Evolutionary conservation across 2,329 filamentous ascomycete species (phyloP).

Genomic region (Fusarium nisikadoi): DNA sequence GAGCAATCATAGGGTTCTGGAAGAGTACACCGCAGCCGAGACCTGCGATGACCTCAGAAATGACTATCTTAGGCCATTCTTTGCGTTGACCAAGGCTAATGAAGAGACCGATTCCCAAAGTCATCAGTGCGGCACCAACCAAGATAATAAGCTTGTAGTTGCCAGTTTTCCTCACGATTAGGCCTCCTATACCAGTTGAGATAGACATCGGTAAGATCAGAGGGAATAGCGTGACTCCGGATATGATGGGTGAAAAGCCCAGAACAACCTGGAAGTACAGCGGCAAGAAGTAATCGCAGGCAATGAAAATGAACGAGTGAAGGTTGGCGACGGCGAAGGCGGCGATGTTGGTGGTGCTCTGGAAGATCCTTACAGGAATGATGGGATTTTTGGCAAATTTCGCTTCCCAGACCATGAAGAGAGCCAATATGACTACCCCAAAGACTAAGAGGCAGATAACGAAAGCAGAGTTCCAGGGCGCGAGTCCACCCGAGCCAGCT

Average conservation of each 20-base stretch:
- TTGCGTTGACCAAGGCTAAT: constrained; percentile 65
- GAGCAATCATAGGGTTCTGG: constrained; percentile 74
- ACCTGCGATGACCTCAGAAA: constrained; percentile 71
- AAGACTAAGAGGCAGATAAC: constrained; percentile 83
- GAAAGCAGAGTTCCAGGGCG: constrained; percentile 77
- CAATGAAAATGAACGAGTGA: constrained; percentile 81
- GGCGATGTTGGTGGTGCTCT: constrained; percentile 71
- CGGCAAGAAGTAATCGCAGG: constrained; percentile 80
- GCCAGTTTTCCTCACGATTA: constrained; percentile 70
- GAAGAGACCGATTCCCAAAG: constrained; percentile 71
- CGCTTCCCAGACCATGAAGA: constrained; percentile 79
- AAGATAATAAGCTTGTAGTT: constrained; percentile 70
- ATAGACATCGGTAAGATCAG: constrained; percentile 74
- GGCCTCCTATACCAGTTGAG: constrained; percentile 65
- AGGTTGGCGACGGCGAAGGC: constrained; percentile 74
- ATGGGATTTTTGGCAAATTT: constrained; percentile 79
- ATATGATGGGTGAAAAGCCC: constrained; percentile 73
- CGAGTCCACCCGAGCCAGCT: constrained; percentile 75
- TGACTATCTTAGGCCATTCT: constrained; percentile 64
- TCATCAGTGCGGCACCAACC: constrained; percentile 66
- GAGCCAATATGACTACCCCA: constrained; percentile 67
- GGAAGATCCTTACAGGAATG: constrained; percentile 79
- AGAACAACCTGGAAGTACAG: constrained; percentile 85
- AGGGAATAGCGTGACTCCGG: constrained; percentile 79
- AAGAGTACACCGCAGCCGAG: constrained; percentile 74